A percentile compares a stretch with the other conserved stretches of the same genome.
Evolutionary conservation across 169 alveolate species (phyloP).

Genomic region (Cryptosporidium meleagridis): DNA sequence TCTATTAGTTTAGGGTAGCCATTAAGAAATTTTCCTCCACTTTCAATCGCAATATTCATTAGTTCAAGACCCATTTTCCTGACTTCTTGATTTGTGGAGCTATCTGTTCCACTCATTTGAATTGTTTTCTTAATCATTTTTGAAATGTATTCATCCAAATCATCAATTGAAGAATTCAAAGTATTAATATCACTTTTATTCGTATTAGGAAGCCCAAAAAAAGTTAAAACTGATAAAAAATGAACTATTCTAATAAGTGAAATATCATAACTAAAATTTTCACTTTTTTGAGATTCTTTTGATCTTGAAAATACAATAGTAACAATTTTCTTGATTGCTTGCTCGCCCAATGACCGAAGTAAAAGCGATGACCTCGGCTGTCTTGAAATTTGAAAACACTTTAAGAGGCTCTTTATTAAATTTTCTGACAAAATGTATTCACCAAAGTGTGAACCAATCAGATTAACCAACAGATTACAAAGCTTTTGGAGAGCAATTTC

Average conservation of each 20-base stretch:
- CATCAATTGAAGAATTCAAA: background rate
- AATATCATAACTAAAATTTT: background rate
- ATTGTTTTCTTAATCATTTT: conserved; percentile 40
- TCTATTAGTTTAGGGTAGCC: background rate
- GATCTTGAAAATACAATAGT: conserved; percentile 9
- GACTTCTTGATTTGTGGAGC: conserved; percentile 2
- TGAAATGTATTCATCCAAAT: background rate
- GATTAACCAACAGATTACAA: conserved; percentile 7
- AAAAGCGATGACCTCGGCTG: conserved; percentile 70
- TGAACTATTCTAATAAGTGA: conserved; percentile 11
- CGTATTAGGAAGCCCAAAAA: conserved; percentile 9
- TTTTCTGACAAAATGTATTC: conserved; percentile 49
- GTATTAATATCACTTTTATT: background rate
- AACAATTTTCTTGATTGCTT: conserved; percentile 11
- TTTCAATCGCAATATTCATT: conserved; percentile 55
- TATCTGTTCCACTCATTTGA: conserved; percentile 30
- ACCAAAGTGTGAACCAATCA: conserved; percentile 29
- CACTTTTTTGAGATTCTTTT: background rate
- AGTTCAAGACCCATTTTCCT: conserved; percentile 59
- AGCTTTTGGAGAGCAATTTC: conserved; percentile 61
- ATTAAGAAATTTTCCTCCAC: conserved; percentile 30
- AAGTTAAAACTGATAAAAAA: conserved; percentile 43
- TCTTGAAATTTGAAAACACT: conserved; percentile 70
- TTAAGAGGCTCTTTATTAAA: conserved; percentile 16
- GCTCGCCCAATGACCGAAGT: conserved; percentile 51